A percentile compares a stretch with the other conserved stretches of the same genome.
Evolutionary conservation across 2,329 filamentous ascomycete genomes (phyloP).

Genomic region (Cylindrodendrum hubeiense): DNA sequence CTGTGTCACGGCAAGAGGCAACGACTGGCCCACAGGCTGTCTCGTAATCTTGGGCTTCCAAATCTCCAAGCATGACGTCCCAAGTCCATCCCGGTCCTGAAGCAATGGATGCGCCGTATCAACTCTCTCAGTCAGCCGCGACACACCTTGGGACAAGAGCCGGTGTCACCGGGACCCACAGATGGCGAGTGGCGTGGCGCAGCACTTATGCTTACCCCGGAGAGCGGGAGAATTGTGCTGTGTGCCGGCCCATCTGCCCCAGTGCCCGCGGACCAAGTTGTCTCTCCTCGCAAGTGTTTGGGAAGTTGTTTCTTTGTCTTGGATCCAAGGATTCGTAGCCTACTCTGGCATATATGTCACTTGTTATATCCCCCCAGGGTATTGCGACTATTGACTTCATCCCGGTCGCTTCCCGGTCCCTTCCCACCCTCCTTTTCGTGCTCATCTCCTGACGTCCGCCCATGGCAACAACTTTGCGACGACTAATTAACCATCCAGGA

Average conservation of each 20-base stretch:
- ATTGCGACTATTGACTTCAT: constrained; percentile 32
- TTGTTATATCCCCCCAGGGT: constrained; percentile 34
- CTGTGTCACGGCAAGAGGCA: constrained; percentile 13
- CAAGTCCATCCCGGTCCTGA: background rate
- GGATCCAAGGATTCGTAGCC: constrained; percentile 6
- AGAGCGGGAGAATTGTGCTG: background rate
- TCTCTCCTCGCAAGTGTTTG: background rate
- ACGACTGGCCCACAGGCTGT: constrained; percentile 9
- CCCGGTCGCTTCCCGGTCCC: too few relatives aligned
- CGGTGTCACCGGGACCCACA: background rate
- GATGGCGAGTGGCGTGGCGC: background rate
- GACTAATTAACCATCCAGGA: background rate
- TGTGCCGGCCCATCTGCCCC: background rate
- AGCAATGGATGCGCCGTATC: constrained; percentile 4
- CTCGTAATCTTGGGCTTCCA: background rate
- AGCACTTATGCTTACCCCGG: constrained; percentile 8
- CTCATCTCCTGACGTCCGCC: constrained; percentile 8
- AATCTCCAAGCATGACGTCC: background rate
- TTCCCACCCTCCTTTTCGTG: constrained; percentile 1
- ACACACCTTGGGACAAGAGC: constrained; percentile 6
- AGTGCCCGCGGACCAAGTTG: background rate
- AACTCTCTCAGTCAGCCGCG: background rate
- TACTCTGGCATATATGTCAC: constrained; percentile 36
- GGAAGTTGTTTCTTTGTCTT: constrained; percentile 16
- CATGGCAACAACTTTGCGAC: background rate